phyloP scores from a whole-genome alignment of 2,329 filamentous ascomycete genomes.

The Trichoderma citrinoviride region DNA sequence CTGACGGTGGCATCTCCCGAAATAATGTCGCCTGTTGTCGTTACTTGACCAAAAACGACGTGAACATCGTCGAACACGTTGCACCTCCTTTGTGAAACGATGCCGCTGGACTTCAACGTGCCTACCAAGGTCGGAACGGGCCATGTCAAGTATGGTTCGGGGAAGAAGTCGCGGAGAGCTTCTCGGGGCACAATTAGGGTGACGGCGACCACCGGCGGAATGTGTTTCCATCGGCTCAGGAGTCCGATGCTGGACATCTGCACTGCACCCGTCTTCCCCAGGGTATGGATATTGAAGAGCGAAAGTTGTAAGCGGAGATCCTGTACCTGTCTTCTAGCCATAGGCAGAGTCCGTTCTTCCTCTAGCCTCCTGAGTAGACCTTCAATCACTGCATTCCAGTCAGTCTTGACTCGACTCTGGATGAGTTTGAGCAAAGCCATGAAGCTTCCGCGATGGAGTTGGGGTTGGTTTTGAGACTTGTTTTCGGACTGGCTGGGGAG shows the following conservation, averaged over 20 bases:
- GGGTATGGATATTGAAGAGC: conserved; percentile 31
- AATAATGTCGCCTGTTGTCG: conserved; percentile 24
- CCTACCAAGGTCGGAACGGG: conserved; percentile 34
- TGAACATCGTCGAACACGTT: conserved; percentile 43
- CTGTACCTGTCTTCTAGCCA: conserved; percentile 35
- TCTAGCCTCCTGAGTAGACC: conserved; percentile 33
- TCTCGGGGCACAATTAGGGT: conserved; percentile 38
- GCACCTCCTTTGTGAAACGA: conserved; percentile 31
- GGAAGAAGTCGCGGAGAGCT: conserved; percentile 31
- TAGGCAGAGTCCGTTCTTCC: conserved; percentile 31
- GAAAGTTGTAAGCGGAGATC: conserved; percentile 40
- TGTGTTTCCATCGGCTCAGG: conserved; percentile 39
- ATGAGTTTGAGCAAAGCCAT: conserved; percentile 40
- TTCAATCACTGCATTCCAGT: conserved; percentile 35
- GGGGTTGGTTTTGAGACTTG: conserved; percentile 27
- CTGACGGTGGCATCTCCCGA: conserved; percentile 35
- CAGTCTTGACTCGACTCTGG: conserved; percentile 34
- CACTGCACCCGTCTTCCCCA: conserved; percentile 18
- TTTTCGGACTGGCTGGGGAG: background rate
- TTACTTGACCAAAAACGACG: conserved; percentile 41
- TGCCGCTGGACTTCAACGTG: conserved; percentile 30
- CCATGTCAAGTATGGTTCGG: conserved; percentile 18
- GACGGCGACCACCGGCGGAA: conserved; percentile 39
- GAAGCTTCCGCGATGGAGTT: conserved; percentile 42
- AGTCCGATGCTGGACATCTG: conserved; percentile 26